Base-by-base conservation (phyloP, 2,329 filamentous ascomycete species). In the Beauveria sp. region DNA sequence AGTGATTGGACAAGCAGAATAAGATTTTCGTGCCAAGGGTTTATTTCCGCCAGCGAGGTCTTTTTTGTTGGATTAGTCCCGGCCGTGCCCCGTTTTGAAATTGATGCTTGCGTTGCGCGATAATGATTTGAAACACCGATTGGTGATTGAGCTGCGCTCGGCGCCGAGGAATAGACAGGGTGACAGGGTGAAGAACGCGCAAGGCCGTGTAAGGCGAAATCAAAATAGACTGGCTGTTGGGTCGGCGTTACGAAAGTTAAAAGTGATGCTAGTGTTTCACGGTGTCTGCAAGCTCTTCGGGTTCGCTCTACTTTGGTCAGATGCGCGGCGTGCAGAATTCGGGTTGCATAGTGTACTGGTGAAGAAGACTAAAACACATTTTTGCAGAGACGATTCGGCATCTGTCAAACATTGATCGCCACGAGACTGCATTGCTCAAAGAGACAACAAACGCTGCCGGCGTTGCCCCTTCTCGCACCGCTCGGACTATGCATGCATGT, bases 241-340 rank as follows among this genome's bases (percentile, higher is more conserved):
- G 22, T 26, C 22, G 18, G 56, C 18, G 34, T 31, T 7, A 28
- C 3, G 22, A 58, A 50, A 50, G 55, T 58, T 24, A 16, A 59
- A 60, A 52, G 18, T 60, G 57, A 51, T 60, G 57, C 57, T 60
- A 60, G 48, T 60, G 57, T 60, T 60, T 60, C 57, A 60, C 34
- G 40, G 45, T 43, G 26, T 20, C 24, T 34, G 6, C 16, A n/a
- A 38, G 18, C 24, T 49, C 28, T 24, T 18, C 31, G 22, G 16
- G 16, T 14, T 42, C n/a, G 14, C 34, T 50, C 26, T 43, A 12
- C 8, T 3, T n/a, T 48, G 22, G 18, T 20, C 18, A 14, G 6
- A 40, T 34, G 26, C 14, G 16, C 18, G 3, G 16, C 8, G 20
- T 22, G 8, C 2, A 24, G 43, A 5, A 22, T 38, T n/a, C 24